Conservation (phyloP, 768 basidiomycete genomes). For the Termitomyces sp. region DNA sequence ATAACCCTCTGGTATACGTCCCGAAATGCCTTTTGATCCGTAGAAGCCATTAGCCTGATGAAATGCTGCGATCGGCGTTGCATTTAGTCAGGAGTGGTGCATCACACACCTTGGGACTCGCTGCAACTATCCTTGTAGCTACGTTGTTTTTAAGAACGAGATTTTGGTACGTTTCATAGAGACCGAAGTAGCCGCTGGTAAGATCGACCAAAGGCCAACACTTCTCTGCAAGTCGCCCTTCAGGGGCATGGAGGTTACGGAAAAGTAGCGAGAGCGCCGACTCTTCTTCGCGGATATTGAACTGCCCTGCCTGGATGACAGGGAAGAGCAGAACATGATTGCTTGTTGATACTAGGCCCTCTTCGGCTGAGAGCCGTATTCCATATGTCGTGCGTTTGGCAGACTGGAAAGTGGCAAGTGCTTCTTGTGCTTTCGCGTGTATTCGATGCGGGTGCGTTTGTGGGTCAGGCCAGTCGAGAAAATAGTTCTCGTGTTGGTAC, state of each 20-base stretch:
- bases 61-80: not conserved
- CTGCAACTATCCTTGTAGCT: slow-evolving; percentile 71
- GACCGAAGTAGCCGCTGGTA: slow-evolving; percentile 94
- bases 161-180: slow-evolving; percentile 75
- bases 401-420: slow-evolving; percentile 57
- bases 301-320: slow-evolving; percentile 85
- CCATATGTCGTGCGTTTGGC: slow-evolving; percentile 18
- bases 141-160: slow-evolving; percentile 53
- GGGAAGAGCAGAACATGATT: slow-evolving; percentile 59
- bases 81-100: not conserved
- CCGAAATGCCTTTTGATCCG: slow-evolving; percentile 83
- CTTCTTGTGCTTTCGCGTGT: slow-evolving; percentile 48
- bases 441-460: slow-evolving; percentile 65
- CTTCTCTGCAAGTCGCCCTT: not conserved
- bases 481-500: slow-evolving; percentile 35
- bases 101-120: slow-evolving; percentile 74
- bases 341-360: slow-evolving; percentile 14
- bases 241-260: slow-evolving; percentile 4
- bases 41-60: slow-evolving; percentile 92
- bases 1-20: slow-evolving; percentile 93
- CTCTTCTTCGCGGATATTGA: slow-evolving; percentile 85
- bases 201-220: slow-evolving; percentile 58
- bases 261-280: slow-evolving; percentile 52
- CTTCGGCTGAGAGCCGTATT: not conserved
- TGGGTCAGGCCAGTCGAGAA: slow-evolving; percentile 62